Base-by-base conservation (phyloP, 345 rosid genomes). In the Salix purpurea region DNA sequence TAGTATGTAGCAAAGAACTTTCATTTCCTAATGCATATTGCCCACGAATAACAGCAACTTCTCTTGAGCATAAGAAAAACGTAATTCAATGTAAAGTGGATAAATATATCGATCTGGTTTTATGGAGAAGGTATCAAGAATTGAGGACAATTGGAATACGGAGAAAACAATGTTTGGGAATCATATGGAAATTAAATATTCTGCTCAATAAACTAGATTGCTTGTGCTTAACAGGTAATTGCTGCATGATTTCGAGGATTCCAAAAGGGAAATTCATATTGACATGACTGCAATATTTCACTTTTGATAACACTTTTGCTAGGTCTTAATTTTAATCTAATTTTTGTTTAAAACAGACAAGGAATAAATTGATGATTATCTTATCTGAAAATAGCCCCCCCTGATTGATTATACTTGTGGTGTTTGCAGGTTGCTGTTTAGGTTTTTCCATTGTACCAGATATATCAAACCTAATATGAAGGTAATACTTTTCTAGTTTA, bases 381-480 rank as follows among this genome's bases (percentile, higher is more conserved):
- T 30, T 61, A 52, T n/a, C 6, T 46, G 21, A 12, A 18, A 2
- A 70, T 65, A 52, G 26, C 14, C 16, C 14, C 14, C 50, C 14
- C 42, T 34, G 14, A 65, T 76, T n/a, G 14, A 54, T 52, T 26
- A 65, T 65, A 32, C 37, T 28, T 37, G 32, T 82, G 72, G 65
- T 58, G 18, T 65, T 46, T 77, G 81, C 81, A 82, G 84, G 84
- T 30, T 66, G 71, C 78, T 42, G 79, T 6, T 18, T 82, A 78
- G 76, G 66, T 46, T 46, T 46, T 26, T 50, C 76, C 24, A 40
- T 13, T 42, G 39, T 73, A 7, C 66, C 64, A 36, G 48, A 62
- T 65, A 67, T 39, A 42, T 48, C 39, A 39, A 23, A 76, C 23
- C 32, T 19, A 12, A 69, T 44, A 74, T 40, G 12, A 69, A 71